A percentile compares a stretch with the other conserved stretches of the same genome.
These are phyloP conservation scores for Bathelium albidoporum DNA, from an alignment of 495 filamentous ascomycete species.

Conservation along the genomic window DNA sequence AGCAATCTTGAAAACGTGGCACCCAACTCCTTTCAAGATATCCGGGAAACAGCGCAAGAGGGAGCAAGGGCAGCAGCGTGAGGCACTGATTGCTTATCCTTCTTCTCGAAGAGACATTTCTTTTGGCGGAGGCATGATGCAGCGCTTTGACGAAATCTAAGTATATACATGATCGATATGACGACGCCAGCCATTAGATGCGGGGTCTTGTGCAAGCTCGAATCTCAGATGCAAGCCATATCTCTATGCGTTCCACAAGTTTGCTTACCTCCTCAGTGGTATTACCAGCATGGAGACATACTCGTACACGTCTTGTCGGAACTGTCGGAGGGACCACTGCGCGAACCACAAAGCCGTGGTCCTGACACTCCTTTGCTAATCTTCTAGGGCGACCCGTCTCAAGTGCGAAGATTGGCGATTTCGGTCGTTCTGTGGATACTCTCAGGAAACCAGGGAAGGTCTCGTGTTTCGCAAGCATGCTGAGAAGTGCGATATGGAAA, in stretches of 20 bases:
- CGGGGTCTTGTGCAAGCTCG: not conserved
- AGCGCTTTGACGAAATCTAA: not conserved
- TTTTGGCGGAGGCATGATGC: not conserved
- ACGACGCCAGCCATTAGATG: not conserved
- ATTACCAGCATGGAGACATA: slow-evolving; percentile 48
- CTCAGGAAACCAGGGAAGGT: not conserved
- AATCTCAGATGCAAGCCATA: slow-evolving; percentile 29
- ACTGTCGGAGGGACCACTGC: slow-evolving; percentile 48
- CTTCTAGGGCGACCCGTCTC: slow-evolving; percentile 36
- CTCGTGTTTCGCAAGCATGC: not conserved
- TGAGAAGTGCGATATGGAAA: slow-evolving; percentile 8
- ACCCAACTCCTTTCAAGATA: not conserved
- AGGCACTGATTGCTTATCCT: not conserved
- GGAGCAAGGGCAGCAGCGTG: not conserved
- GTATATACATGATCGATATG: not conserved
- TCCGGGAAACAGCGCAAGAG: not conserved
- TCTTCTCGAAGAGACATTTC: not conserved
- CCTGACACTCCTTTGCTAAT: slow-evolving; percentile 43
- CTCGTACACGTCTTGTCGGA: slow-evolving; percentile 40
- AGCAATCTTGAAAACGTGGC: not conserved
- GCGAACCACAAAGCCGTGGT: slow-evolving; percentile 40
- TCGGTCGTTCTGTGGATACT: slow-evolving; percentile 33
- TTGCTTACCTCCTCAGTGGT: slow-evolving; percentile 35
- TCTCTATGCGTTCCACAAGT: slow-evolving; percentile 33
- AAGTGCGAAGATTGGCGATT: slow-evolving; percentile 35